Evolutionary conservation across 768 basidiomycete species (phyloP).

Genomic region (Mrakia blollopis): DNA sequence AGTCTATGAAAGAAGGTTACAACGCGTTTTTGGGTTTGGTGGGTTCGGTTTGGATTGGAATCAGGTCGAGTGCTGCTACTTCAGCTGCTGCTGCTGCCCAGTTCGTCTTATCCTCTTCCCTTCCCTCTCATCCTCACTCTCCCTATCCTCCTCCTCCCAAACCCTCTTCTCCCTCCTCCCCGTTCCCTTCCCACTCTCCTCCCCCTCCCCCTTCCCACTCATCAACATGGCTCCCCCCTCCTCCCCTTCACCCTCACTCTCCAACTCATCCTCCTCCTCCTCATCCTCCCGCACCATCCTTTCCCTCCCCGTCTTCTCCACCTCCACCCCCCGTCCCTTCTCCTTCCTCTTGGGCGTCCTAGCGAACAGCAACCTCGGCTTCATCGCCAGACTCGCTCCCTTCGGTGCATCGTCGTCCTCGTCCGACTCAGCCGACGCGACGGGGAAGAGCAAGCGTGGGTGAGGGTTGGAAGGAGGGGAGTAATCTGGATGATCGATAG

Average conservation of each 20-base stretch:
- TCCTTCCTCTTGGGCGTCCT: neutral
- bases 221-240: neutral
- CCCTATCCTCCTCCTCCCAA: neutral
- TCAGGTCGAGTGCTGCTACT: too few relatives aligned
- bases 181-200: neutral
- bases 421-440: conserved; percentile 8
- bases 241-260: neutral
- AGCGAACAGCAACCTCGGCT: conserved; percentile 10
- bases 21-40: too few relatives aligned
- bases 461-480: conserved; percentile 14
- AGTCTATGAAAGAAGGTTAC: neutral
- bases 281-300: neutral
- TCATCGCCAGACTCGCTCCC: neutral
- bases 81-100: too few relatives aligned
- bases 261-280: neutral
- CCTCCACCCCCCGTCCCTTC: neutral
- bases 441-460: conserved; percentile 23
- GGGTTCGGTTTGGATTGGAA: neutral
- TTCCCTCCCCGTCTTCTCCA: neutral
- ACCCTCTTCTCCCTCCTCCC: too few relatives aligned
- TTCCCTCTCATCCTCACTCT: neutral
- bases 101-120: neutral
- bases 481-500: conserved; percentile 23
- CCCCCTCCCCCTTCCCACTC: neutral
- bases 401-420: conserved; percentile 23